Conservation (phyloP, 495 filamentous ascomycete species). For the Hypoxylon rickii region DNA sequence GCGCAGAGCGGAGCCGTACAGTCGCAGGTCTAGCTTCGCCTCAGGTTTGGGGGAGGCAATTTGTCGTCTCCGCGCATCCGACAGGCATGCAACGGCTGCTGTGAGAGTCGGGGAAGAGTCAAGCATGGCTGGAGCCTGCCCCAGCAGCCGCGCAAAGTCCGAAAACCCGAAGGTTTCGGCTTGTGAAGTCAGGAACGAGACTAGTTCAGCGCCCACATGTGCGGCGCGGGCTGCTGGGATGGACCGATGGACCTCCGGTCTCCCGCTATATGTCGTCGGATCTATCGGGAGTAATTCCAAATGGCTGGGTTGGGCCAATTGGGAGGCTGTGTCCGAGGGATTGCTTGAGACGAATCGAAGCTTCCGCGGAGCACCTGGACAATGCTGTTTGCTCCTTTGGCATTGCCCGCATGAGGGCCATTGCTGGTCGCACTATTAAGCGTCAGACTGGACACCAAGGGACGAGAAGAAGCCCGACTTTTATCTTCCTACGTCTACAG, state of each 20-base stretch:
- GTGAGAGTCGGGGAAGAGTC: neutral
- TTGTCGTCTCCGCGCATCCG: slow-evolving; percentile 8
- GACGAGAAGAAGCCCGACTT: neutral
- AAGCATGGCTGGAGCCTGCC: slow-evolving; percentile 5
- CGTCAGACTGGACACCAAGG: neutral
- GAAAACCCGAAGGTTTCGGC: slow-evolving; percentile 6
- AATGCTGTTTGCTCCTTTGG: neutral
- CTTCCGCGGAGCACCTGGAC: slow-evolving; percentile 1
- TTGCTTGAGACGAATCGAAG: neutral
- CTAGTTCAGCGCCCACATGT: neutral
- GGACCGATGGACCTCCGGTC: neutral
- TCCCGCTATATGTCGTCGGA: neutral
- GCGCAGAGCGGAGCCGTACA: slow-evolving; percentile 5
- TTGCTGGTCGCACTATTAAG: slow-evolving; percentile 7
- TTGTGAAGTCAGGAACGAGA: slow-evolving; percentile 3
- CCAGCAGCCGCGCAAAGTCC: slow-evolving; percentile 2
- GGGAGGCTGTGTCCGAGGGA: neutral
- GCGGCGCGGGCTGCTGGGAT: neutral
- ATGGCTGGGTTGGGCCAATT: neutral
- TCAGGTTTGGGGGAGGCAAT: neutral
- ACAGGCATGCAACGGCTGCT: slow-evolving; percentile 1
- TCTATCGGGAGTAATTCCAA: neutral
- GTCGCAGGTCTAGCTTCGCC: slow-evolving; percentile 4
- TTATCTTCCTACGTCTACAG: slow-evolving; percentile 10
- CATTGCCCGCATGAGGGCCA: slow-evolving; percentile 12